Base-by-base conservation (phyloP, 2,329 filamentous ascomycete species). In the Fusarium albosuccineum region DNA sequence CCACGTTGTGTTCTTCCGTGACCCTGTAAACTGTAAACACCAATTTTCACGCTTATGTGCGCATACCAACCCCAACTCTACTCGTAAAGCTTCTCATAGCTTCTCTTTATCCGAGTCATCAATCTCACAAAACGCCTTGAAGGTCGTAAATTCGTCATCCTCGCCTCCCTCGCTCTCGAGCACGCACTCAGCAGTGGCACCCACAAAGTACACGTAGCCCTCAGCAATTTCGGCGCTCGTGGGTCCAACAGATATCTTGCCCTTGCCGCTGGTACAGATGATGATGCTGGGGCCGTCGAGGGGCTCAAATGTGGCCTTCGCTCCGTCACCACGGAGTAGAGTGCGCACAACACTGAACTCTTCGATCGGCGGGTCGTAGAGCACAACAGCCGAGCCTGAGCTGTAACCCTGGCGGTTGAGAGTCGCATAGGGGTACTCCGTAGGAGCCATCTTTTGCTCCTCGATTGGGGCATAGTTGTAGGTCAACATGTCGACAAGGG, bases 321-420 rank as follows among this genome's bases (percentile, higher is more conserved):
- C 88, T 3, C 89, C 91, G 1, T 84, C 83, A 16, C 83, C 85
- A 69, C 90, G 91, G 36, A 99, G 83, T 10, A 91, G 87, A 0
- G 92, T 91, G 74, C 93, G 90, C 46, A 97, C 88, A 14, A 99
- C 95, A 69, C 90, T 91, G 79, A 99, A 99, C 77, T 99, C 96
- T 53, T 97, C 93, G 67, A 99, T 99, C 0, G 96, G 96, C 0
- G 96, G 96, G 75, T 99, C 92, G 79, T 99, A 99, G 14, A 98
- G 86, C 9, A 87, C 82, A 4, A 89, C 87, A 7, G 88, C 84
- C 3, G 92, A 95, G 50, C 85, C 88, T 6, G 91, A 93, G 65
- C 88, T 92, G 81, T 97, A 97, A 7, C 91, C 94, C 1, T 85
- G 80, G n/a, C 89, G 87, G 78, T 97, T 97, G 56, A 97, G 84